Base-by-base conservation (phyloP, 345 rosid genomes). In the Populus nigra region DNA sequence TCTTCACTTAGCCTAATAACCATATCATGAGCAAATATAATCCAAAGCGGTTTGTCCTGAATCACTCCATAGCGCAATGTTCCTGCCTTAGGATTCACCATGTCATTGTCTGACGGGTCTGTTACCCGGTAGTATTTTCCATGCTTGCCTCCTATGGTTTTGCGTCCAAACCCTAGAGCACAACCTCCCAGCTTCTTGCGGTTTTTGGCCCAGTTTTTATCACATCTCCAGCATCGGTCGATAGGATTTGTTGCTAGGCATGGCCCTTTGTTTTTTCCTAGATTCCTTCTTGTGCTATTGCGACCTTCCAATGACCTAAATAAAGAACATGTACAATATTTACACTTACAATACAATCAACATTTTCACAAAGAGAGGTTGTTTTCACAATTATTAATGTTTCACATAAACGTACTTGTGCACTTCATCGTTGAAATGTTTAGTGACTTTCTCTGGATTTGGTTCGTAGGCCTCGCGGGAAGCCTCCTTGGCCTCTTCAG, bases 211-310 rank as follows among this genome's bases (percentile, higher is more conserved):
- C 90, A 87, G 78, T 82, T 38, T 8, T 7, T 35, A 39, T 36
- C 73, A 73, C 90, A 87, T 62, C 90, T 73, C 88, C 90, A 85
- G 84, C 90, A 87, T 20, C 75, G 41, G 75, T 87, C 88, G 36
- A 87, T 87, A 10, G 90, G 88, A 80, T 87, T 87, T 16, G 84
- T 78, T 49, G 81, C 82, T 39, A 22, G 11, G 78, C 88, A 87
- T 13, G 65, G 33, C 7, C 87, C 88, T 0, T 2, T 7, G 41
- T 70, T 12, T 1, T 11, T 27, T 7, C 31, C 72, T 39, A 79
- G 76, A 31, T 72, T 33, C 71, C 88, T 81, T 62, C 88, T 85
- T 1, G 85, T 85, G 73, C 74, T 73, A 71, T 81, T 85, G 38
- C 15, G 15, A 20, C 67, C 78, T 25, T 5, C 41, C 50, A 36